Evolutionary conservation across 305 asterid species (phyloP), one percentile per base, ranked within the genome.

Genomic region (Solanum hybrid): DNA sequence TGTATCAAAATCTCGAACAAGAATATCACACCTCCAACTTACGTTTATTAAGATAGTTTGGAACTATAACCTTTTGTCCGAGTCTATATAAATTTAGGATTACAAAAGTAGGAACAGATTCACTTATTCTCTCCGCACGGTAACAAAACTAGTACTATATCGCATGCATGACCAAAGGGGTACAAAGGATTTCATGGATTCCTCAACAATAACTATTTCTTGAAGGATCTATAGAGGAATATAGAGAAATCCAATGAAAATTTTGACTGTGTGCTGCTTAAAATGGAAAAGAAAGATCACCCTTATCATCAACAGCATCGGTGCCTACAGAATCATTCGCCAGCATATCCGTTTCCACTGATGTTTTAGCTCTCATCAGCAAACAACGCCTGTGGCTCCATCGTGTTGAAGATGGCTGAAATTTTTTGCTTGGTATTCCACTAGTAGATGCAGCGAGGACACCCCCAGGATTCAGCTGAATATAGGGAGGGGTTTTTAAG

Each of bases 261-360:
- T 15, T 81, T 42, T 35, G 14, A 75, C 88, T 77, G 40, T 72
- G 40, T 37, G 56, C 42, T 38, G 32, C 37, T 60, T 88, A 89
- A 90, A 7, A 80, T 40, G 88, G 79, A 64, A 86, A 69, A 69
- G 89, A 90, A 69, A 27, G 85, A 91, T 93, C 98, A 80, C 71
- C 88, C 75, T 88, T 87, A 79, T 90, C 90, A 86, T 92, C 90
- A 87, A 88, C 91, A 1, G 92, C 90, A 73, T 93, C 93, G 56
- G 78, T 88, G 38, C 90, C 92, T 51, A 72, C 92, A 77, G 95
- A 94, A 91, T 88, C 96, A 91, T 93, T 93, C n/a, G 91, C 92
- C 69, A 93, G 89, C 84, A 92, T 60, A 69, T 93, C 95, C 5
- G 93, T 95, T 91, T 93, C 94, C 87, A 88, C 2, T 45, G 99